Evolutionary conservation across 2,329 filamentous ascomycete genomes (phyloP).

Genomic region (Pseudocercospora cruenta): DNA sequence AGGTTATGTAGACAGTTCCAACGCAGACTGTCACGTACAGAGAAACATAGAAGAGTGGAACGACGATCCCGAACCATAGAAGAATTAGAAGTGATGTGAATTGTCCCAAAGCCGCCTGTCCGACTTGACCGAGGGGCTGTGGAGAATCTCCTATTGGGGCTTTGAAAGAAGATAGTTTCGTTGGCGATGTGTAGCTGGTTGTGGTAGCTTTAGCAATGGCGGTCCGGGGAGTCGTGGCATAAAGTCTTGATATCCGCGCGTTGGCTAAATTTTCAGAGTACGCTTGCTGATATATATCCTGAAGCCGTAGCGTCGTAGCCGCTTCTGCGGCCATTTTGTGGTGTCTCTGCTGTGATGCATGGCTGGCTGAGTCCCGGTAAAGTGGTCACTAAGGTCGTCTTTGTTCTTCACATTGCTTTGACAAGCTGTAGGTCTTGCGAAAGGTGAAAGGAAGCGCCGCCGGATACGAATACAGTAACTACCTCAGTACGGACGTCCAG

Average conservation of each 20-base stretch:
- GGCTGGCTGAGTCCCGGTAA: background rate
- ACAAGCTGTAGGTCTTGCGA: background rate
- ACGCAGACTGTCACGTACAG: background rate
- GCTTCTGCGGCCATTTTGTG: background rate
- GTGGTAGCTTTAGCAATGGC: background rate
- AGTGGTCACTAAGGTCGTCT: background rate
- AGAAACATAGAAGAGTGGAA: background rate
- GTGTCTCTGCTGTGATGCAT: background rate
- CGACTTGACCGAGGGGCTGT: background rate
- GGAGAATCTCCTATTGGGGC: background rate
- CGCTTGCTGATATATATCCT: conserved; percentile 2
- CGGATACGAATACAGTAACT: background rate
- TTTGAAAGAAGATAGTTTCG: background rate
- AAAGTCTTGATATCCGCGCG: background rate
- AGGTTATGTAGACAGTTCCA: background rate
- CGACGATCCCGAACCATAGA: background rate
- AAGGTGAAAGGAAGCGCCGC: background rate
- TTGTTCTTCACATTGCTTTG: background rate
- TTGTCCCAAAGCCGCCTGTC: background rate
- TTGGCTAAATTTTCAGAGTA: background rate
- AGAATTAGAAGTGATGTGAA: background rate
- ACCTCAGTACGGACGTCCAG: background rate
- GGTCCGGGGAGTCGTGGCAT: background rate
- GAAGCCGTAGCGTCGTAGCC: background rate
- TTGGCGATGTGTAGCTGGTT: background rate